These are phyloP conservation scores for Amoebophrya sp. DNA, from an alignment of 169 alveolate genomes.

Conservation along the genomic window DNA sequence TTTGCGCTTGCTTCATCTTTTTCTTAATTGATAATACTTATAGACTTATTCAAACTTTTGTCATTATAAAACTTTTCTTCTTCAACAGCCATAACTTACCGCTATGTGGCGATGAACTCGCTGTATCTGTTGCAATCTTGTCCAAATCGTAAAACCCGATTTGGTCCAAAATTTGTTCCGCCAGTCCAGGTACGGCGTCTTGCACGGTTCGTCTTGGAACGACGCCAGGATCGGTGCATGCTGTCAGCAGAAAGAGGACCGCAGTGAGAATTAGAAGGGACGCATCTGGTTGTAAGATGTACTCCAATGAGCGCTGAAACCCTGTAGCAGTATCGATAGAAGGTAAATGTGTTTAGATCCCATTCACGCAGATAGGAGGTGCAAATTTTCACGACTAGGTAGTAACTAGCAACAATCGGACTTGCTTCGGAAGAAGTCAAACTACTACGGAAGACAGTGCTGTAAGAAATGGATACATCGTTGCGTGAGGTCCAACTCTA, in stretches of 20 bases:
- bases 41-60: background rate
- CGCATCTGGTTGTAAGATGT: too few relatives aligned
- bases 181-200: background rate
- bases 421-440: too few relatives aligned
- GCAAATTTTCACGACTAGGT: too few relatives aligned
- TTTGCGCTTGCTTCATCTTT: background rate
- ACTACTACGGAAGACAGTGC: too few relatives aligned
- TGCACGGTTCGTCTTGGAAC: background rate
- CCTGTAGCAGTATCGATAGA: too few relatives aligned
- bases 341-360: too few relatives aligned
- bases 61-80: background rate
- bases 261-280: background rate
- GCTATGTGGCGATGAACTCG: background rate
- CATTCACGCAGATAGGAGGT: too few relatives aligned
- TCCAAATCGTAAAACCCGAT: background rate
- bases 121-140: background rate
- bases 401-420: too few relatives aligned
- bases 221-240: slow-evolving; percentile 4
- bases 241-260: background rate
- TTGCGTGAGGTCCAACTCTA: too few relatives aligned
- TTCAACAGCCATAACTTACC: background rate
- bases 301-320: too few relatives aligned
- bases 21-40: background rate
- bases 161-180: background rate
- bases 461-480: too few relatives aligned